Evolutionary conservation across 345 rosid genomes (phyloP).

Genomic region (Carallia pectinifolia): DNA sequence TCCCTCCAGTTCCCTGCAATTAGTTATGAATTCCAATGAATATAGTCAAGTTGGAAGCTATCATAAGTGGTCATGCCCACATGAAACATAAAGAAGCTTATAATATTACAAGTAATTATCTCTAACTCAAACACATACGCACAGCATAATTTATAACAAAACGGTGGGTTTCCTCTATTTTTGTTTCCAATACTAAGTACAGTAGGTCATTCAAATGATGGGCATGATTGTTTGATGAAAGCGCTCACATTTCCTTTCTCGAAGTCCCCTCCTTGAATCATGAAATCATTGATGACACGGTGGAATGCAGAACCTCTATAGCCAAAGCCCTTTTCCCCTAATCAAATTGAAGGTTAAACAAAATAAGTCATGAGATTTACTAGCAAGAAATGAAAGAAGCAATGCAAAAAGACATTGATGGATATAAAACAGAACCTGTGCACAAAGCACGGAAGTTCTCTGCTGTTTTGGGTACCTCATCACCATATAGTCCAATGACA

Average conservation of each 20-base stretch:
- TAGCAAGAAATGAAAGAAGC: background rate
- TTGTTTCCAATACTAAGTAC: too few species aligned
- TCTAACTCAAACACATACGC: too few species aligned
- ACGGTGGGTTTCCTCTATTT: too few species aligned
- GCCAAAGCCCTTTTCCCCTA: constrained; percentile 98
- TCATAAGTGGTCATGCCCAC: background rate
- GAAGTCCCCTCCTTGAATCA: constrained; percentile 99
- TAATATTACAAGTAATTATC: too few species aligned
- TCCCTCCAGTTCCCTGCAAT: constrained; percentile 99
- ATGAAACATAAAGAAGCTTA: background rate
- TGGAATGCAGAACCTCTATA: constrained; percentile 77
- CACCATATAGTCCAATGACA: constrained; percentile 90
- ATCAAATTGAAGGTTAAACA: constrained; percentile 10
- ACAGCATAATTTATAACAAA: too few species aligned
- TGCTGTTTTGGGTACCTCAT: constrained; percentile 89
- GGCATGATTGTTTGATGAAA: background rate
- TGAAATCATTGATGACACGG: constrained; percentile 93
- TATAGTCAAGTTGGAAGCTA: background rate
- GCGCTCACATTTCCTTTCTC: constrained; percentile 90
- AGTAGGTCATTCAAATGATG: too few species aligned
- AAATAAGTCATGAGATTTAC: background rate
- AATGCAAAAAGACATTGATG: background rate
- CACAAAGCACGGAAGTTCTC: constrained; percentile 97
- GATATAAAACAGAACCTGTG: constrained; percentile 54
- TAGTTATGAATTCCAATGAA: constrained; percentile 23